A percentile compares a stretch with the other conserved stretches of the same genome.
Conservation (phyloP, 306 rosid genomes). For the Trichosanthes cucumerina region DNA sequence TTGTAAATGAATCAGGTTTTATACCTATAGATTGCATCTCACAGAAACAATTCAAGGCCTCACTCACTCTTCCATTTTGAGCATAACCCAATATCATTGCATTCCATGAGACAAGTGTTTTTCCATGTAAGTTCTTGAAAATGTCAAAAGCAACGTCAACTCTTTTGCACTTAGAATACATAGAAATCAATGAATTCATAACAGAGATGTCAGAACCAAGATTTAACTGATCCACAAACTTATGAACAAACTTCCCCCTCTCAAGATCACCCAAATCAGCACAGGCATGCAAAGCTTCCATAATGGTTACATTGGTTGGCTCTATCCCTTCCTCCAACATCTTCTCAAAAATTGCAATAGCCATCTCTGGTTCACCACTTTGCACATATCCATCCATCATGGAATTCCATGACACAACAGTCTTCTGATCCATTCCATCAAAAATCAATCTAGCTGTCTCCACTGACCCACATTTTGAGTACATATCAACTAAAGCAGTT, state of each 20-base stretch:
- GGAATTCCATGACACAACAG: constrained; percentile 82
- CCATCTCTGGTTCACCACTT: constrained; percentile 57
- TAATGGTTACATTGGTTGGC: constrained; percentile 56
- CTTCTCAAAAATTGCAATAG: constrained; percentile 40
- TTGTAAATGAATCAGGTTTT: constrained; percentile 72
- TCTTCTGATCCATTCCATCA: constrained; percentile 45
- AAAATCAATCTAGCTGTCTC: constrained; percentile 46
- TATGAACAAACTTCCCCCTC: constrained; percentile 47
- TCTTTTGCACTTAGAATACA: constrained; percentile 80
- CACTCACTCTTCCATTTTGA: constrained; percentile 52
- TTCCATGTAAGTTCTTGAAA: constrained; percentile 39
- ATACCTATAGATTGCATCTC: constrained; percentile 47
- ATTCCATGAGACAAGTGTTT: constrained; percentile 78
- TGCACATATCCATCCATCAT: constrained; percentile 72
- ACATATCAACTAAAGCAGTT: constrained; percentile 65
- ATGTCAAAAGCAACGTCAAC: constrained; percentile 61
- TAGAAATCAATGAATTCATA: constrained; percentile 79
- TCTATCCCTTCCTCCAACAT: constrained; percentile 62
- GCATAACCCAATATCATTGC: constrained; percentile 88
- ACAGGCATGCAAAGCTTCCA: constrained; percentile 77
- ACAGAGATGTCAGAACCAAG: constrained; percentile 46
- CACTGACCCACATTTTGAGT: constrained; percentile 61
- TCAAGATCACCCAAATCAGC: constrained; percentile 72
- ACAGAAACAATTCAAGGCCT: constrained; percentile 54
- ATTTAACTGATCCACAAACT: constrained; percentile 34